Conservation (phyloP, 1,284 basidiomycete species). For the Pseudozyma sp. region DNA sequence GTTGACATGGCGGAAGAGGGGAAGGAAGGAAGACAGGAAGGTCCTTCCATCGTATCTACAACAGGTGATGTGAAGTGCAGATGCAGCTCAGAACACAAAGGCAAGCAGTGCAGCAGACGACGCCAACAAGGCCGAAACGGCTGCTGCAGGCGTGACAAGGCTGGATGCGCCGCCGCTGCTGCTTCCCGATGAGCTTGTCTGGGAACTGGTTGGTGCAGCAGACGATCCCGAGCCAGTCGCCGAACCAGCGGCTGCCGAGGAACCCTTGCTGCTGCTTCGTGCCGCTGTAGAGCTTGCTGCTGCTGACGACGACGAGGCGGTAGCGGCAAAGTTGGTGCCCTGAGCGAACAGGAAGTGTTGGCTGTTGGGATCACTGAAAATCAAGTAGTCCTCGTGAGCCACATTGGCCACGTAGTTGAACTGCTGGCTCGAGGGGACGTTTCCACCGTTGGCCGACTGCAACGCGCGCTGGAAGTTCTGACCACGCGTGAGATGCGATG, state of each 20-base stretch:
- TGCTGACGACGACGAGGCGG: constrained; percentile 12
- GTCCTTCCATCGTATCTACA: too few species aligned
- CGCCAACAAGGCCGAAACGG: constrained; percentile 21
- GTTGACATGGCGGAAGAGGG: neutral
- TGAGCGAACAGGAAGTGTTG: constrained; percentile 49
- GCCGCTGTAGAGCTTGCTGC: constrained; percentile 2
- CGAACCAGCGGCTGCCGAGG: neutral
- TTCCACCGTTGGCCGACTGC: constrained; percentile 39
- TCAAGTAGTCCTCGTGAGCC: constrained; percentile 58
- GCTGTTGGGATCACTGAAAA: constrained; percentile 49
- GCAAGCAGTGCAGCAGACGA: constrained; percentile 25
- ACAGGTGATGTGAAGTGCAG: neutral
- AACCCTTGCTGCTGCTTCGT: neutral
- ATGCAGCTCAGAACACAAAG: constrained; percentile 5
- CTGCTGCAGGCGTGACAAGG: neutral
- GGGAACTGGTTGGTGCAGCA: constrained; percentile 1
- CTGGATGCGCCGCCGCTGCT: constrained; percentile 9
- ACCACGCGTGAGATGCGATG: constrained; percentile 54
- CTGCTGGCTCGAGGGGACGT: constrained; percentile 41
- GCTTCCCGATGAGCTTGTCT: neutral
- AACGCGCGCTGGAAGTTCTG: constrained; percentile 51
- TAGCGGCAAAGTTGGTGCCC: constrained; percentile 18
- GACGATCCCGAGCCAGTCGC: constrained; percentile 4
- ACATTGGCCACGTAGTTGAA: constrained; percentile 54
- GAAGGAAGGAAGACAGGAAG: too few species aligned